Percentiles rank a stretch among this genome's conserved stretches.
These are phyloP conservation scores for Herpetomonas tarakana DNA, from an alignment of 208 protist genomes.

Conservation along the genomic window DNA sequence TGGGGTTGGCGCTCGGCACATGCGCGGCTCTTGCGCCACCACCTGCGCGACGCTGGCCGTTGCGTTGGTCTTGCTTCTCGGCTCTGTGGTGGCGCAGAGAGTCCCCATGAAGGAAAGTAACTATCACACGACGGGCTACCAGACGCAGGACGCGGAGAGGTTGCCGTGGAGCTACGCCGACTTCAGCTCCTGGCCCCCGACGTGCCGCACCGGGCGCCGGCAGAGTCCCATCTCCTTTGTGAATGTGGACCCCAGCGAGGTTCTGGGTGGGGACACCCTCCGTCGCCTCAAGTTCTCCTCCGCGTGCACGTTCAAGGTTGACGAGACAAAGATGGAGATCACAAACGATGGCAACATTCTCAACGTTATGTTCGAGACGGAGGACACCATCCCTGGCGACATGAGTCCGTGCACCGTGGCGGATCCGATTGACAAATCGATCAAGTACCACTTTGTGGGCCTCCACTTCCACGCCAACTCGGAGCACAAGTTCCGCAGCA, in stretches of 20 bases:
- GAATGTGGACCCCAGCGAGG: conserved; percentile 42
- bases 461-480: conserved; percentile 64
- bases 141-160: conserved; percentile 8
- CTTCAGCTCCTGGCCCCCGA: conserved; percentile 35
- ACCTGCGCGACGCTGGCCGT: conserved; percentile 21
- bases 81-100: too few relatives aligned
- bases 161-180: conserved; percentile 47
- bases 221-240: conserved; percentile 77
- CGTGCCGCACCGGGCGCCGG: conserved; percentile 43
- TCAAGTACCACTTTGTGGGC: conserved; percentile 45
- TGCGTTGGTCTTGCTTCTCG: too few relatives aligned
- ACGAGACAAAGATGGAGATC: conserved; percentile 54
- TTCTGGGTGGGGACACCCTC: conserved; percentile 24
- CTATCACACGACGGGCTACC: conserved; percentile 52
- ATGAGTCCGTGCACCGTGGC: conserved; percentile 43
- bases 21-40: conserved; percentile 7
- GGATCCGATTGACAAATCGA: conserved; percentile 38
- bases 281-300: conserved; percentile 48
- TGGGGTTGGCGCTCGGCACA: too few relatives aligned
- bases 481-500: conserved; percentile 57
- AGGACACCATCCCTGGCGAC: conserved; percentile 21
- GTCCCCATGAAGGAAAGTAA: conserved; percentile 46
- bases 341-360: conserved; percentile 49
- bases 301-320: conserved; percentile 41
- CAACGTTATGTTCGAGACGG: conserved; percentile 32